Base-by-base conservation (phyloP, 352 stramenopile genomes). In the Globisporangium heterothallicum region DNA sequence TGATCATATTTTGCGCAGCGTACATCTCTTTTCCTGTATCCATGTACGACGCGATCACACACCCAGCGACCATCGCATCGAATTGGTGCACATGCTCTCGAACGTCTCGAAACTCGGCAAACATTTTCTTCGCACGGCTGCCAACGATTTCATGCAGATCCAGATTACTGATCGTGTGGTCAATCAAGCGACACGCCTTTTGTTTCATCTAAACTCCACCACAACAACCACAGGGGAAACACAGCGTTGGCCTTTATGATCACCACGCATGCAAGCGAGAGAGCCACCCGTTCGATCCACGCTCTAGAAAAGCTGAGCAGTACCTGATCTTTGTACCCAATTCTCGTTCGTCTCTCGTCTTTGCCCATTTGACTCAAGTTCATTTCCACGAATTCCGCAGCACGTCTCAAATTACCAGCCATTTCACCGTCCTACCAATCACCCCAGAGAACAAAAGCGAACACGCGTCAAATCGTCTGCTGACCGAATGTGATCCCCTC, bases 321-420 rank as follows among this genome's bases (percentile, higher is more conserved):
- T 92, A 97, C 82, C 75, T 96, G 83, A 66, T 98, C 95, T 68
- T 98, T 98, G 78, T 98, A 98, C 49, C 95, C 95, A 58, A 97
- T 96, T 57, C 95, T 78, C 29, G 95, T 98, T 42, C 91, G 82
- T 42, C 91, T 85, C 69, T 98, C 92, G 43, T 97, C 92, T 56
- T 98, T 98, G 50, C 95, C 94, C 79, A 98, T 98, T 63, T 98
- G 89, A 63, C 84, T 97, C 64, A 98, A 80, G 60, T 98, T 98
- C 73, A 98, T 92, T 63, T 98, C 93, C 16, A 97, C 96, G 49
- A 97, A 97, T 35, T 96, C 84, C 45, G 84, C 79, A 29, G 84
- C 84, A 7, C 84, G 77, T 38, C 84, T 62, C 53, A 94, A 62
- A 52, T 94, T 92, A 12, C 80, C 84, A 42, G 84, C 81, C 78